Base-by-base conservation (phyloP, 495 filamentous ascomycete species). In the Xylaria castorea region DNA sequence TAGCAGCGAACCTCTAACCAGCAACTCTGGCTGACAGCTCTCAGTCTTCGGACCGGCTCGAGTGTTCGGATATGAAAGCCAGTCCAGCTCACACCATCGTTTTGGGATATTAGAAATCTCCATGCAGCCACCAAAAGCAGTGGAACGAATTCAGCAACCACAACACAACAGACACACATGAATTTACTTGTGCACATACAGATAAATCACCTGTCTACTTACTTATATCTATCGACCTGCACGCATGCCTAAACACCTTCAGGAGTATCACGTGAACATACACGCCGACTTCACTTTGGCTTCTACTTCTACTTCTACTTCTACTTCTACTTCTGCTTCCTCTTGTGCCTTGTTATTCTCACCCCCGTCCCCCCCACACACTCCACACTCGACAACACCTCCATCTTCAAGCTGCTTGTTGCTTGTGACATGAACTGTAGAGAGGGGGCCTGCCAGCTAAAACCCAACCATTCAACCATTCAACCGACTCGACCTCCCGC, bases 31-130 rank as follows among this genome's bases (percentile, higher is more conserved):
- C 60, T 20, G 5, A 25, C 22, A 42, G 61, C 38, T 34, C 38
- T 44, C 38, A 42, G 61, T 25, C n/a, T 16, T 44, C 34, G 32
- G 50, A 11, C 66, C 14, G 66, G 53, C 53, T 69, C 66, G 66
- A 58, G 66, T 48, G 51, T 60, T 46, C 53, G 38, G 36, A 44
- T 58, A 38, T 12, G 66, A 58, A 16, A 36, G 27, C 34, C 8
- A 69, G 27, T 25, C 65, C 65, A 61, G 58, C 58, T 34, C 18
- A 8, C 20, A 3, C 27, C 53, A 8, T 18, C 7, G 9, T 51
- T n/a, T 51, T 51, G 48, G 48, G 27, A 61, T 38, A 61, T 36
- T 61, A n/a, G 58, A 61, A 22, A 61, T 38, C 58, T 38, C 58
- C 18, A 61, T 61, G 58, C 58, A 38, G 58, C 58, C 32, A 22